These are phyloP conservation scores for Ceriops zippeliana DNA, from an alignment of 345 rosid species.

Conservation along the genomic window DNA sequence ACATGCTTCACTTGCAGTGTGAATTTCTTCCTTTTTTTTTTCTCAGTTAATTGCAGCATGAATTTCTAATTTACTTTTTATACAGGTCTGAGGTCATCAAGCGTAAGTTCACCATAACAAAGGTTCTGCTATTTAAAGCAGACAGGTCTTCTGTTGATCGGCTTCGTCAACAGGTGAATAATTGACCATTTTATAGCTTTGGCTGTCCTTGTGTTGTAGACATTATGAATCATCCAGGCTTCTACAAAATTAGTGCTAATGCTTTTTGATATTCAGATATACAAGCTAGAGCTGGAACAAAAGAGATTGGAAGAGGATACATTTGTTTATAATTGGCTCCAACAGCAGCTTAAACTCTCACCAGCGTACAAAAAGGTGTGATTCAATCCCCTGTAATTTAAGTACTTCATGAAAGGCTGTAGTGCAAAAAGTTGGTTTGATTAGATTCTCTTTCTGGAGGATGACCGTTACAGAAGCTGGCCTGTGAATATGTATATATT, in stretches of 20 bases:
- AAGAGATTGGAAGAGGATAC: conserved; percentile 86
- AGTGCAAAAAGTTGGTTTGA: not conserved
- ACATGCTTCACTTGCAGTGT: not conserved
- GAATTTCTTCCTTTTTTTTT: not conserved
- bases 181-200: conserved; percentile 18
- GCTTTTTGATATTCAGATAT: conserved; percentile 42
- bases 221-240: conserved; percentile 5
- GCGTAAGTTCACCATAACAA: conserved; percentile 76
- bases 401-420: not conserved
- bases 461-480: too few species aligned
- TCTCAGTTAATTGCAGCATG: too few species aligned
- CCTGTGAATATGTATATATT: too few species aligned
- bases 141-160: conserved; percentile 85
- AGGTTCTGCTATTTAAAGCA: conserved; percentile 76
- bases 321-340: conserved; percentile 89
- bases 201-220: not conserved
- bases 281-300: conserved; percentile 78
- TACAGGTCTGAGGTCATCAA: conserved; percentile 68
- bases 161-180: conserved; percentile 69
- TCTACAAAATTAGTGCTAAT: conserved; percentile 14
- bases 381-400: not conserved
- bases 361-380: conserved; percentile 89
- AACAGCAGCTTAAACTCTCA: conserved; percentile 78
- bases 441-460: not conserved
- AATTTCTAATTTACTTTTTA: not conserved